Evolutionary conservation across 805 yeast genomes (phyloP), one percentile per base, ranked within the genome.

Genomic region (Yarrowia alimentaria): DNA sequence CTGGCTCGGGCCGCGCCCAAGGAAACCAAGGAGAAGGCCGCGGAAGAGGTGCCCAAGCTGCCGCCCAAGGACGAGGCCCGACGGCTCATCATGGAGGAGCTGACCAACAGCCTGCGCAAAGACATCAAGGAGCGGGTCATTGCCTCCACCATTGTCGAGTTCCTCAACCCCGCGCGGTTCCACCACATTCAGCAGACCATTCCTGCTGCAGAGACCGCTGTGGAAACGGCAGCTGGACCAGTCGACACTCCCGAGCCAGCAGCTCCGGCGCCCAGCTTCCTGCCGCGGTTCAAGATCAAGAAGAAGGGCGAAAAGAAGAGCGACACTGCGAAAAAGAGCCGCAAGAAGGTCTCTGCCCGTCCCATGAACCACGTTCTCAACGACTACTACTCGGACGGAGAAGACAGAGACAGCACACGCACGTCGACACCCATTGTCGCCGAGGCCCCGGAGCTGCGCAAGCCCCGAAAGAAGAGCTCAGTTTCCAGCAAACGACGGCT

Each of bases 71-170:
- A 76, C 14, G 85, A 81, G 38, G 83, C 95, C 0, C 71, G 77
- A 1, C 67, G 73, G 17, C 66, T 74, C 48, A 68, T 89, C 40
- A 61, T 81, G 19, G 78, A 76, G 51, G 95, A 88, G 56, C 72
- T 88, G 45, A 78, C 78, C 54, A 68, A 70, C 9, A 79, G 81
- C 38, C 63, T 88, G 35, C 68, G 79, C 16, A 82, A 83, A 54
- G 95, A 88, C 65, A 76, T 88, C 18, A 72, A 85, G 57, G 91
- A 81, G 59, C 76, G 87, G 54, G 67, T 85, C 3, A 75, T 86
- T 18, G 89, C 85, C 0, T 87, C 93, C 0, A 71, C 74, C 1
- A 76, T 88, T 13, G 70, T 84, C 50, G 81, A 81, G 22, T 65
- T 75, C 14, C 69, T 88, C 56, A 75, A 77, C 52, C 81, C 80